Evolutionary conservation across 768 basidiomycete genomes (phyloP), one percentile per base, ranked within the genome.

Genomic region (Xerocomellus chrysenteron): DNA sequence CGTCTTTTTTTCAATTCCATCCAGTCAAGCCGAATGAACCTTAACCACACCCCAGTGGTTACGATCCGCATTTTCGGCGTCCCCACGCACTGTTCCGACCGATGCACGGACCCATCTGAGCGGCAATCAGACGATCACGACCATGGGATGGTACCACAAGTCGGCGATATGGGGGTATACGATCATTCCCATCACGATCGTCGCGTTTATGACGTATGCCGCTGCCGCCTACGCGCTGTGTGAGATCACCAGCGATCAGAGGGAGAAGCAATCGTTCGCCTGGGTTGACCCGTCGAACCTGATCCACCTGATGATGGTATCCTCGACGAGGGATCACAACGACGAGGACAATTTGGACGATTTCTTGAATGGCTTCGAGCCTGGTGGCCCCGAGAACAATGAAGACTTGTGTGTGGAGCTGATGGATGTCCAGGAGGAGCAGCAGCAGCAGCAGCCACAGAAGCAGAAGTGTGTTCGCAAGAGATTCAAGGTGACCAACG

Each of bases 211-310:
- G 16, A 30, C 33, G 26, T 54, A 60, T 4, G 26, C 26, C n/a
- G 56, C 59, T 4, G 50, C 50, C 28, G 59, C 14, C n/a, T 56
- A 61, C 40, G 53, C 51, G 11, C 17, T 61, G 3, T 61, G 44
- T 44, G 13, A 57, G 6, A 8, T 53, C 43, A 19, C 42, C 11
- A 21, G 10, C 35, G 35, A 45, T 13, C 35, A 33, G 1, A 12
- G 21, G 21, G 21, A 21, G 21, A 21, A 21, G 21, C 21, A n/a
- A 11, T 37, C n/a, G 1, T 55, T 57, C 24, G 24, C 41, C 5
- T 42, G 4, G 17, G 57, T 60, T 9, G 51, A 60, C 40, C 56
- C 47, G n/a, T 55, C 56, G 24, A 46, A 58, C 19, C 47, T 47
- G 2, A 17, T 56, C 8, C 57, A 58, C 1, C 1, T 58, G n/a